phyloP scores from a whole-genome alignment of 164 flowering plant species.

The Nelumbo lutea region DNA sequence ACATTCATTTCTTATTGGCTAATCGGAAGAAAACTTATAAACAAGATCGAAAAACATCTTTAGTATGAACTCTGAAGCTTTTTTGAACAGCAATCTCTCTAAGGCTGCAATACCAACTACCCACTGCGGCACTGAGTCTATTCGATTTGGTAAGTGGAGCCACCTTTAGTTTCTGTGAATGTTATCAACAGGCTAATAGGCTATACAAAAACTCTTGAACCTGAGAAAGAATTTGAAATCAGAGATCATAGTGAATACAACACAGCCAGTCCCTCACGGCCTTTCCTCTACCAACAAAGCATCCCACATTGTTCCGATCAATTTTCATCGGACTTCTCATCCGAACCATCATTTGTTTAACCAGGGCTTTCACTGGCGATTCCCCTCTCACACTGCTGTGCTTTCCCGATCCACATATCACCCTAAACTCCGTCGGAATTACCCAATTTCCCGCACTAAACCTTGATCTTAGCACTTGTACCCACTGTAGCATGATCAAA shows the following conservation, averaged over 20 bases:
- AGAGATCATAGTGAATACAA: too few relatives aligned
- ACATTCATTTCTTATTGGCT: too few relatives aligned
- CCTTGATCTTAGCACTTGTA: slow-evolving; percentile 43
- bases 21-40: too few relatives aligned
- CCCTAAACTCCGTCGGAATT: slow-evolving; percentile 49
- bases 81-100: too few relatives aligned
- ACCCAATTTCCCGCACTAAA: slow-evolving; percentile 17
- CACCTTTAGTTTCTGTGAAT: too few relatives aligned
- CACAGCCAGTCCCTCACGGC: slow-evolving; percentile 57
- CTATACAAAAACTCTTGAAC: too few relatives aligned
- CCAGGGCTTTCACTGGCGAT: slow-evolving; percentile 63
- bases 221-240: neutral
- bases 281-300: slow-evolving; percentile 66
- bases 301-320: slow-evolving; percentile 62
- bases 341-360: slow-evolving; percentile 49
- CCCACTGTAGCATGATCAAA: slow-evolving; percentile 74
- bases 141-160: too few relatives aligned
- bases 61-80: too few relatives aligned
- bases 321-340: slow-evolving; percentile 56
- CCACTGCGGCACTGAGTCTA: too few relatives aligned
- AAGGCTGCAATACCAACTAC: too few relatives aligned
- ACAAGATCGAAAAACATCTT: too few relatives aligned
- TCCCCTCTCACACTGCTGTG: slow-evolving; percentile 64
- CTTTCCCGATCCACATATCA: slow-evolving; percentile 84
- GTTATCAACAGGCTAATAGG: too few relatives aligned